phyloP scores from a whole-genome alignment of 2,329 filamentous ascomycete species.

The Pseudocercospora crystallina region DNA sequence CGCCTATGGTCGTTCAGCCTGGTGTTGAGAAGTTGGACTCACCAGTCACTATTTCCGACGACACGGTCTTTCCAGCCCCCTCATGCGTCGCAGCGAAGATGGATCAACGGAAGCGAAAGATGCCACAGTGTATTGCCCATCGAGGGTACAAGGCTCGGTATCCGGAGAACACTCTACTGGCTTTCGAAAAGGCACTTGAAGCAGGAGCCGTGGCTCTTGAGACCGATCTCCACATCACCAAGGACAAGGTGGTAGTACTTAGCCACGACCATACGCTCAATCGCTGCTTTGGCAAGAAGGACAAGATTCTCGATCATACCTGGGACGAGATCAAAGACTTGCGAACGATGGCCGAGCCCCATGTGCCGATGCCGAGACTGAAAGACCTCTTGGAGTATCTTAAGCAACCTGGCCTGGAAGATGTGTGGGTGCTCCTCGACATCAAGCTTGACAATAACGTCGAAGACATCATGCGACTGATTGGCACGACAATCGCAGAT shows the following conservation, averaged over 20 bases:
- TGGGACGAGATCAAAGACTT: conserved; percentile 72
- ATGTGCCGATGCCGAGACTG: conserved; percentile 71
- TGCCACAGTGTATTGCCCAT: conserved; percentile 75
- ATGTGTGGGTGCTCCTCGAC: conserved; percentile 81
- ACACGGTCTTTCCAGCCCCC: conserved; percentile 26
- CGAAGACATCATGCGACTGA: conserved; percentile 67
- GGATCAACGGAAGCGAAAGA: conserved; percentile 30
- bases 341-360: conserved; percentile 65
- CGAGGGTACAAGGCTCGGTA: conserved; percentile 73
- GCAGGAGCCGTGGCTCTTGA: conserved; percentile 80
- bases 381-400: conserved; percentile 73
- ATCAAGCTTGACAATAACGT: conserved; percentile 80
- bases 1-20: conserved; percentile 32
- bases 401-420: conserved; percentile 60
- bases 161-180: conserved; percentile 83
- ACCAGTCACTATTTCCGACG: conserved; percentile 24
- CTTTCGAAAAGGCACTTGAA: conserved; percentile 71
- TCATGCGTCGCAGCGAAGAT: conserved; percentile 24
- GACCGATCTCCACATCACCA: conserved; percentile 81
- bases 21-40: conserved; percentile 31
- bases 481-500: conserved; percentile 61
- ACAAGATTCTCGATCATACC: conserved; percentile 71
- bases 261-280: conserved; percentile 68
- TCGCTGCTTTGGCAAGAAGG: conserved; percentile 76
- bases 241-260: conserved; percentile 80